Evolutionary conservation across 441 rosid species (phyloP).

Genomic region (Hypseocharis bilobata): DNA sequence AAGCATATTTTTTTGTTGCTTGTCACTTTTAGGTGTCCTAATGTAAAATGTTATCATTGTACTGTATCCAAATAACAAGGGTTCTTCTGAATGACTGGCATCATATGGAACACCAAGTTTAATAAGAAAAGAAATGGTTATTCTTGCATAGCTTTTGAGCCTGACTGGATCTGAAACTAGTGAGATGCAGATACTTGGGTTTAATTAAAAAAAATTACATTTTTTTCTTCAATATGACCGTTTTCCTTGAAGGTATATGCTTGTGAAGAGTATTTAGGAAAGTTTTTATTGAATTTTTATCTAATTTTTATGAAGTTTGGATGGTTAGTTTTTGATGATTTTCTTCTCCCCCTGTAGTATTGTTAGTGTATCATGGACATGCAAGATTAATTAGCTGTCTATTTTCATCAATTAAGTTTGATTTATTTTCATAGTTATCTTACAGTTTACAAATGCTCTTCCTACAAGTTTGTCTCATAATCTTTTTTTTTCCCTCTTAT

Average conservation of each 20-base stretch:
- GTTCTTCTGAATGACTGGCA: neutral
- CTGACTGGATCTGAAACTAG: neutral
- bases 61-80: neutral
- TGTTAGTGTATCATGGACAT: neutral
- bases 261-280: neutral
- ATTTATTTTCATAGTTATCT: neutral
- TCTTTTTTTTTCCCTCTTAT: slow-evolving; percentile 16
- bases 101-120: neutral
- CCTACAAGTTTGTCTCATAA: slow-evolving; percentile 13
- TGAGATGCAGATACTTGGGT: neutral
- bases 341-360: neutral
- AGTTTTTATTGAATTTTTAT: too few species aligned
- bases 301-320: neutral
- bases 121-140: neutral
- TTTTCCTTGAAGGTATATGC: neutral
- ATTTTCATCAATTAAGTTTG: neutral
- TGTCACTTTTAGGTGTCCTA: neutral
- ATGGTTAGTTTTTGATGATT: neutral
- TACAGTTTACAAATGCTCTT: slow-evolving; percentile 1
- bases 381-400: neutral
- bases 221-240: neutral
- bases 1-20: slow-evolving; percentile 3
- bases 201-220: neutral
- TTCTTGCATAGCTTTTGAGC: neutral
- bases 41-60: slow-evolving; percentile 3